Base-by-base conservation (phyloP, 768 basidiomycete species). In the Strobilomyces echinocephalus region DNA sequence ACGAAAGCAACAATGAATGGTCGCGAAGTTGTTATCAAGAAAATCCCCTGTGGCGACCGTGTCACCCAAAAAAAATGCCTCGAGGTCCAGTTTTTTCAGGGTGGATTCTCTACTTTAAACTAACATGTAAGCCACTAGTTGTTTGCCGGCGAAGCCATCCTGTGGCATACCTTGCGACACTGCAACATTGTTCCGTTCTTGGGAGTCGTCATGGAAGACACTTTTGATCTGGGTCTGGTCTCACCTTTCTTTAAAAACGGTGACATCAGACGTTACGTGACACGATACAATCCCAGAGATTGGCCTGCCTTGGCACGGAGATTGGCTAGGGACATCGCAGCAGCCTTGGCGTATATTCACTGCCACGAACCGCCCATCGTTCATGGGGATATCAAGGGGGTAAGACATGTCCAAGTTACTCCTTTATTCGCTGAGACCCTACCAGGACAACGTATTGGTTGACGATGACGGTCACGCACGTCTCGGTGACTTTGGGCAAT, bases 311-410 rank as follows among this genome's bases (percentile, higher is more conserved):
- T 57, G 49, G 57, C 60, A 34, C 35, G 47, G 26, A 12, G 5
- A 14, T 62, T 34, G 56, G 56, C 34, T 34, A 49, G 9, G 35
- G 65, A 58, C 30, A 50, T 66, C 28, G 64, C 63, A 8, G 36
- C 56, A 36, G 69, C 33, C 24, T 55, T 68, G 12, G 15, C 40
- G 12, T 70, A 64, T 36, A 54, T 70, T 20, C 67, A 70, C 21
- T 16, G 7, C 8, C 56, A 59, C 15, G 50, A 64, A 4, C 67
- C 67, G 0, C 62, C 67, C 30, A 62, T 77, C 26, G 55, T 74
- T 14, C 75, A 77, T 24, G 72, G 75, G 8, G 76, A 77, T 57
- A 30, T 77, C 26, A 77, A 76, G 56, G 69, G 68, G 30, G 75
- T 55, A 46, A 60, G 67, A 36, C 20, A 49, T 20, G 18, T 45